Conservation (phyloP, 441 rosid species). For the Adansonia rubrostipa region DNA sequence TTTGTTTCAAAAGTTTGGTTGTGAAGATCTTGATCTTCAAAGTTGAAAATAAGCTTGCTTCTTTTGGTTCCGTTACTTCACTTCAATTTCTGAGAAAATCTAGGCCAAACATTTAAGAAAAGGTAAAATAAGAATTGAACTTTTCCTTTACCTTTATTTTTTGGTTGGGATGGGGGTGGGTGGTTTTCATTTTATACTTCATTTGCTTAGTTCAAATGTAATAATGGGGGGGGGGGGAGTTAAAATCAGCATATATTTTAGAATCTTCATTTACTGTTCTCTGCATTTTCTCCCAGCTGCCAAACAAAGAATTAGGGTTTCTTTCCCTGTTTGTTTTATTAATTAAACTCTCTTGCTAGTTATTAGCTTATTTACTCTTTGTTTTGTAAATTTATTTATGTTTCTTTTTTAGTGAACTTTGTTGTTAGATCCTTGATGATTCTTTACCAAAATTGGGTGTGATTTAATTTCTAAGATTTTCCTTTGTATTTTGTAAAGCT, state of each 20-base stretch:
- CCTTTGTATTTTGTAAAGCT: neutral
- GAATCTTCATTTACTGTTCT: constrained; percentile 6
- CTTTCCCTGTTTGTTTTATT: neutral
- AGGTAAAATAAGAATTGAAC: neutral
- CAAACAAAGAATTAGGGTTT: neutral
- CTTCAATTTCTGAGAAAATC: constrained; percentile 24
- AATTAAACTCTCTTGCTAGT: constrained; percentile 18
- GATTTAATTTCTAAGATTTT: neutral
- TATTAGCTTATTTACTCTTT: constrained; percentile 1
- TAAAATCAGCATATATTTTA: neutral
- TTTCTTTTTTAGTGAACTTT: neutral
- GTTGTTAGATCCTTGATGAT: neutral
- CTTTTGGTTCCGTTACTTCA: constrained; percentile 16
- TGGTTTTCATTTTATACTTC: neutral
- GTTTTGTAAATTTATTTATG: neutral
- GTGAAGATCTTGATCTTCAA: constrained; percentile 31
- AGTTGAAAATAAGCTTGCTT: constrained; percentile 16
- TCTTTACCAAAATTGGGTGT: neutral
- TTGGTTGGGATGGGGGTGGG: no score
- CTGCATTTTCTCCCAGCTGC: neutral
- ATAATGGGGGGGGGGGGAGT: neutral
- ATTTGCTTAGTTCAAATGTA: constrained; percentile 12
- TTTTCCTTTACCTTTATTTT: neutral
- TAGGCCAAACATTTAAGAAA: neutral
- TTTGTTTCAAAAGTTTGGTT: neutral